Conservation (phyloP, 169 alveolate species). For the Eimeria zaria region DNA sequence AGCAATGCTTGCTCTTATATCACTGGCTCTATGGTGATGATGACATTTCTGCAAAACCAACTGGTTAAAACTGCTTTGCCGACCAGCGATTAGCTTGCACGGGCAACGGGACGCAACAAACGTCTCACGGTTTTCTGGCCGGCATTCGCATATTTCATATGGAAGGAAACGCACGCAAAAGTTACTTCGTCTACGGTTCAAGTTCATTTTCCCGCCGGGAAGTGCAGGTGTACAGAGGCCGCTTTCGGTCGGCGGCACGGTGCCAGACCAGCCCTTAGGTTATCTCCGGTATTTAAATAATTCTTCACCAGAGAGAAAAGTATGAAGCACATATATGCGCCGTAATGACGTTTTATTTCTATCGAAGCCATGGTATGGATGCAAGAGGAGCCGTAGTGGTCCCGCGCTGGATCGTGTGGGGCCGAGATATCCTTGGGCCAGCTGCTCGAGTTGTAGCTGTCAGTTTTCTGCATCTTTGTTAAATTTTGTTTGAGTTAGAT, state of each 20-base stretch:
- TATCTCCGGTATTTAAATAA: background rate
- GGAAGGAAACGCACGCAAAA: background rate
- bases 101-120: background rate
- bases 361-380: background rate
- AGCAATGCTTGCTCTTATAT: background rate
- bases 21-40: background rate
- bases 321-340: background rate
- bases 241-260: background rate
- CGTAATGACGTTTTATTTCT: background rate
- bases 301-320: background rate
- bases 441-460: background rate
- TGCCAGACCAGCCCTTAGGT: background rate
- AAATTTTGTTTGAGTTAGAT: background rate
- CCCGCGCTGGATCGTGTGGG: conserved; percentile 15
- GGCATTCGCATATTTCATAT: background rate
- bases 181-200: background rate
- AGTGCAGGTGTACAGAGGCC: background rate
- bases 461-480: background rate
- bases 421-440: background rate
- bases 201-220: background rate
- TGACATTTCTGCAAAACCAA: background rate
- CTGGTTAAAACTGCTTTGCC: background rate
- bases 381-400: background rate
- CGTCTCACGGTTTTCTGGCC: background rate
- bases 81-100: background rate